A percentile compares a stretch with the other conserved stretches of the same genome.
Evolutionary conservation across 106 monocot genomes (phyloP).

Genomic region (Dendrobium chrysotoxum): DNA sequence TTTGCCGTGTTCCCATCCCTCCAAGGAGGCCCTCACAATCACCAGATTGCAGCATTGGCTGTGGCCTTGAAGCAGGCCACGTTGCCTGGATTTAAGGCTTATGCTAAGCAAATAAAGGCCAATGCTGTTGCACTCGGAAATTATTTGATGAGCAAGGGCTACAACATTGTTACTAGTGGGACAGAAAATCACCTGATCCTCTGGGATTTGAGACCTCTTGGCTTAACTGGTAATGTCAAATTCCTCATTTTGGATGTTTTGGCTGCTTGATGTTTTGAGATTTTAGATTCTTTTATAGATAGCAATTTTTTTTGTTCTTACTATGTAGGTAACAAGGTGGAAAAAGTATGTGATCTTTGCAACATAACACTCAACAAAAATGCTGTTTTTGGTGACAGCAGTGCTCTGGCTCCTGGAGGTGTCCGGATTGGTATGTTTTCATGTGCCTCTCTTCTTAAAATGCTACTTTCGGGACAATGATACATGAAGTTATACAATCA

Average conservation of each 20-base stretch:
- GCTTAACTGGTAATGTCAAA: slow-evolving; percentile 71
- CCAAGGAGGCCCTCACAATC: slow-evolving; percentile 95
- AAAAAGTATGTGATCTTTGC: slow-evolving; percentile 92
- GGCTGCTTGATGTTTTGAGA: background rate
- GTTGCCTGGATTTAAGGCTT: slow-evolving; percentile 72
- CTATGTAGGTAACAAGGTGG: slow-evolving; percentile 85
- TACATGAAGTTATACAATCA: background rate
- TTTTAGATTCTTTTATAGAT: slow-evolving; percentile 4
- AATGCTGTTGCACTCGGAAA: slow-evolving; percentile 76
- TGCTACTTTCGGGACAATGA: background rate
- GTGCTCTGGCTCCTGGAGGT: slow-evolving; percentile 90
- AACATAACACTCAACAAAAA: slow-evolving; percentile 92
- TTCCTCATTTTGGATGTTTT: background rate
- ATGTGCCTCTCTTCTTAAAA: background rate
- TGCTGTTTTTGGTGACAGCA: slow-evolving; percentile 97
- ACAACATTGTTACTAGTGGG: slow-evolving; percentile 81
- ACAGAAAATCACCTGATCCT: slow-evolving; percentile 96
- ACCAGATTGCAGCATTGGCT: slow-evolving; percentile 88
- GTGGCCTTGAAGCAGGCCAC: slow-evolving; percentile 73
- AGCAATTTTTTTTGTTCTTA: background rate
- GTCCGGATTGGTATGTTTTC: slow-evolving; percentile 76
- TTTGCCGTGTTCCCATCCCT: slow-evolving; percentile 93
- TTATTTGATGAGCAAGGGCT: slow-evolving; percentile 74
- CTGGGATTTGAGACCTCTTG: slow-evolving; percentile 93
- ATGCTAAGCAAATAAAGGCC: slow-evolving; percentile 83